These are phyloP conservation scores for Taxillus chinensis DNA, from an alignment of 164 flowering plant species.

Conservation along the genomic window DNA sequence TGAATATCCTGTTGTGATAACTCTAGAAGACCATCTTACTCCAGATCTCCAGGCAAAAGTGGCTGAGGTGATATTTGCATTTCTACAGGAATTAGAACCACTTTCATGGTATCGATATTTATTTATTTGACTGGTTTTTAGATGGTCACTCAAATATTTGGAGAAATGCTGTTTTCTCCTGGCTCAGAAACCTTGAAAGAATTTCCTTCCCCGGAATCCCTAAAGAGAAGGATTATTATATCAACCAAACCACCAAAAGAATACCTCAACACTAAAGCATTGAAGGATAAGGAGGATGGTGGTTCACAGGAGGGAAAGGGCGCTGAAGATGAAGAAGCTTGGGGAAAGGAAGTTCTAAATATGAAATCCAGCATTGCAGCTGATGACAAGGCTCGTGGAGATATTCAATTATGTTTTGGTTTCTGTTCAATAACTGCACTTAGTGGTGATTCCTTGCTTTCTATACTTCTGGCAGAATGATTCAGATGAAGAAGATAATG, in stretches of 20 bases:
- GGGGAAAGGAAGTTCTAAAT: slow-evolving; percentile 42
- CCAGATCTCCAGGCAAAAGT: slow-evolving; percentile 72
- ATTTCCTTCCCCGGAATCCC: slow-evolving; percentile 56
- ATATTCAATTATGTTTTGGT: neutral
- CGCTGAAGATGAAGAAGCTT: slow-evolving; percentile 32
- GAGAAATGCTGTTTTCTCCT: slow-evolving; percentile 47
- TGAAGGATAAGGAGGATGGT: slow-evolving; percentile 20
- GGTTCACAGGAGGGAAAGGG: slow-evolving; percentile 24
- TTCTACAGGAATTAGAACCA: slow-evolving; percentile 2
- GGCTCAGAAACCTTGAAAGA: slow-evolving; percentile 48
- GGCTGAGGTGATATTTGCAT: slow-evolving; percentile 36
- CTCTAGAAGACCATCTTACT: slow-evolving; percentile 69
- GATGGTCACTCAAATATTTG: slow-evolving; percentile 66
- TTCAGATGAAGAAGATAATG: slow-evolving; percentile 24
- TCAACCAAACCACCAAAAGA: slow-evolving; percentile 81
- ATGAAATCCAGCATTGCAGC: slow-evolving; percentile 9
- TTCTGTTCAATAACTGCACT: neutral
- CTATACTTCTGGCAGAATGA: slow-evolving; percentile 11
- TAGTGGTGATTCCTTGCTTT: neutral
- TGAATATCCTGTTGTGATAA: slow-evolving; percentile 61
- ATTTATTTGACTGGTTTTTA: slow-evolving; percentile 13
- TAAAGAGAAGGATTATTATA: slow-evolving; percentile 47
- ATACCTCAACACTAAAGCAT: slow-evolving; percentile 45
- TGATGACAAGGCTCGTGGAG: slow-evolving; percentile 23
- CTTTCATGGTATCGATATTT: slow-evolving; percentile 1